Percentiles rank a stretch among this genome's conserved stretches.
These are phyloP conservation scores for Lachnellula arida DNA, from an alignment of 2,329 filamentous ascomycete species.

Conservation along the genomic window DNA sequence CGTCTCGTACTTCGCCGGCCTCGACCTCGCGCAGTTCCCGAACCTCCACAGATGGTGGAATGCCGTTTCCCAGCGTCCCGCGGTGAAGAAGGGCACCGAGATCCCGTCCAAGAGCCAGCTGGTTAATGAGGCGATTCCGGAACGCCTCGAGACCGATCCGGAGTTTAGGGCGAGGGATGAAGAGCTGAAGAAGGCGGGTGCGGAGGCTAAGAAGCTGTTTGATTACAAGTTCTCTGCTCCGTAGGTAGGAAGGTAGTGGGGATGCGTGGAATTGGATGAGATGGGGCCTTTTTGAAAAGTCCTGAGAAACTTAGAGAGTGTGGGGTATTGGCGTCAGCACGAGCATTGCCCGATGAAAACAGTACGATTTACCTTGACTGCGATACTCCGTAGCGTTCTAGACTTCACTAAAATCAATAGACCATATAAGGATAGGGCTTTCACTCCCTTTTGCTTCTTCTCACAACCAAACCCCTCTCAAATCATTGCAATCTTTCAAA, in stretches of 20 bases:
- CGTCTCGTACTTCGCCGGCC: conserved; percentile 51
- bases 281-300: no score
- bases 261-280: no score
- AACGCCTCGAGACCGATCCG: conserved; percentile 41
- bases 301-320: no score
- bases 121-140: conserved; percentile 38
- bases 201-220: conserved; percentile 28
- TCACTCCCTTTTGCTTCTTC: no score
- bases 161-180: conserved; percentile 45
- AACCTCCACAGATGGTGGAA: conserved; percentile 63
- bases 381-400: no score
- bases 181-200: conserved; percentile 17
- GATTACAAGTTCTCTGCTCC: conserved; percentile 28
- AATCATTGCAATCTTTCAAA: no score
- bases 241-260: conserved; percentile 14
- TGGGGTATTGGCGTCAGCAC: no score
- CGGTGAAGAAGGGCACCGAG: conserved; percentile 57
- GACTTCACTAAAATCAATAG: no score
- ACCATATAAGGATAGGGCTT: no score
- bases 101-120: conserved; percentile 47
- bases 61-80: conserved; percentile 52
- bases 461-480: no score
- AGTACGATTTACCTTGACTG: no score
- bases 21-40: conserved; percentile 63
- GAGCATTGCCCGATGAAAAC: no score